Evolutionary conservation across 805 yeast genomes (phyloP), one percentile per base, ranked within the genome.

Genomic region (Barnettozyma sp.): DNA sequence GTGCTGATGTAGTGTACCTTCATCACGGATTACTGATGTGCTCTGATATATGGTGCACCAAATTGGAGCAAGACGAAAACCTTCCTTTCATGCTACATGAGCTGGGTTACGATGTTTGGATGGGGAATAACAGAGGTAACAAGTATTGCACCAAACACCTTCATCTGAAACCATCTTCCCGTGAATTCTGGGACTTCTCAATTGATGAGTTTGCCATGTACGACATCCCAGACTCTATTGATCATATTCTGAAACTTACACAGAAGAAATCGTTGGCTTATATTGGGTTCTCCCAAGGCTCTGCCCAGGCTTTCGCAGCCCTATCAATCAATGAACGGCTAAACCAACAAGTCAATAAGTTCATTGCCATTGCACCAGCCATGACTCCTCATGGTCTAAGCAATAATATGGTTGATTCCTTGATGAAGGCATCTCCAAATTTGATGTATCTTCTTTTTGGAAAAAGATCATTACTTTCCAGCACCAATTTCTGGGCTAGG

Each of bases 21-120:
- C 97, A 90, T 55, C 97, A 90, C 53, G 97, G 97, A 0, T 63
- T 90, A 33, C 66, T 90, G 41, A 88, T 87, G 94, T 78, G 81
- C 54, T 76, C 92, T 26, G 97, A 92, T 50, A 68, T 85, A 14
- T 85, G 94, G 94, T 58, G 76, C 49, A 71, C 76, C 50, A 62
- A 65, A 33, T 41, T 65, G 34, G 58, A 69, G 38, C 66, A 70
- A 39, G 41, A 59, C 44, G 64, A 68, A 31, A 76, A 78, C 41
- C 61, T 92, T 28, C 96, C 97, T 0, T 79, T 81, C 54, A 61
- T 74, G 6, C 66, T 90, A 26, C 75, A 78, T 38, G 85, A 87
- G 39, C 54, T 74, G 32, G 97, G 97, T 4, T 90, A 78, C 57
- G 98, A 90, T 54, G 97, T 90, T 6, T 90, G 94, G 90, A 63